Evolutionary conservation across 129 eudicot species (phyloP).

Genomic region (Arctium lappa): DNA sequence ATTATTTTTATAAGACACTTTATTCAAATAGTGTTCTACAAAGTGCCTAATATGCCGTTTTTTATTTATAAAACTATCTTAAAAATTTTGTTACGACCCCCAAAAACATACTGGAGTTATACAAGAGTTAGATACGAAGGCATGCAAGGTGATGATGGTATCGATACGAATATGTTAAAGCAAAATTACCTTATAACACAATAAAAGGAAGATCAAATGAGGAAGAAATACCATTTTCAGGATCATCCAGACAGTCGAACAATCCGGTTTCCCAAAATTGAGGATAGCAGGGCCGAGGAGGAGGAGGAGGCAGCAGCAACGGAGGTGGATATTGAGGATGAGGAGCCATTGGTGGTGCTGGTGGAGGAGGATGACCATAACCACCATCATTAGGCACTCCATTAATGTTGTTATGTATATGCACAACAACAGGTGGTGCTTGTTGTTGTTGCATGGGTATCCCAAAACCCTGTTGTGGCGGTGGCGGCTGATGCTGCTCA

Average conservation of each 20-base stretch:
- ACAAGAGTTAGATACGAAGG: no score
- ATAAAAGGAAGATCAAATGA: not conserved
- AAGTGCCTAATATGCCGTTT: no score
- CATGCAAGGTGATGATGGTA: no score
- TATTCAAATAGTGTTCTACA: no score
- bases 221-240: constrained; percentile 19
- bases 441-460: not conserved
- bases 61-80: no score
- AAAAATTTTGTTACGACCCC: no score
- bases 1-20: no score
- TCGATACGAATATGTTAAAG: no score
- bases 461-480: not conserved
- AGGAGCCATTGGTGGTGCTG: not conserved
- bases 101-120: no score
- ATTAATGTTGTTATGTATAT: not conserved
- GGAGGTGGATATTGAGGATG: not conserved
- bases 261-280: constrained; percentile 28
- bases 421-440: not conserved
- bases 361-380: not conserved
- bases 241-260: constrained; percentile 34
- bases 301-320: not conserved
- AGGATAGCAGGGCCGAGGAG: not conserved
- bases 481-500: not conserved
- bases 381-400: not conserved
- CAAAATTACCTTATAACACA: not conserved